These are phyloP conservation scores for Metarhizium humberi DNA, from an alignment of 2,329 filamentous ascomycete species.

Conservation along the genomic window DNA sequence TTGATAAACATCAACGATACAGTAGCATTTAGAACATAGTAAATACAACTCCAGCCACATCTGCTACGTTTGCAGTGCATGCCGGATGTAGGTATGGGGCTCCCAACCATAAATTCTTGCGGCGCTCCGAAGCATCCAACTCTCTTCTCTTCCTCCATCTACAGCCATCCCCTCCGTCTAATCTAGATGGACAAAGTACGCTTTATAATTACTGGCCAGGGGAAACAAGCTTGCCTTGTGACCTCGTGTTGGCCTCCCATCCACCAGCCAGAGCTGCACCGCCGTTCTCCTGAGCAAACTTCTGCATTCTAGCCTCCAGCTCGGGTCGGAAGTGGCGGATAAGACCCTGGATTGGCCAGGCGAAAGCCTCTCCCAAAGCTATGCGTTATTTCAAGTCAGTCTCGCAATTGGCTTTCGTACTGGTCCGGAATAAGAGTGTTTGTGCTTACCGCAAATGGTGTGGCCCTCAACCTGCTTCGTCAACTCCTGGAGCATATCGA, in stretches of 20 bases:
- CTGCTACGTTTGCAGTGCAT: neutral
- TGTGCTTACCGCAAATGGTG: conserved; percentile 79
- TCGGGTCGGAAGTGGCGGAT: conserved; percentile 98
- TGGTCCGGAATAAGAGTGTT: neutral
- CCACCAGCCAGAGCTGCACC: conserved; percentile 75
- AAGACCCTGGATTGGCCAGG: conserved; percentile 95
- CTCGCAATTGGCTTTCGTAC: neutral
- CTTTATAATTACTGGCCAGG: conserved; percentile 67
- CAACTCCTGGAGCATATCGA: conserved; percentile 98
- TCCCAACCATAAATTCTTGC: neutral
- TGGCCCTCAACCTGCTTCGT: conserved; percentile 99
- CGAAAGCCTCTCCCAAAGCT: conserved; percentile 94
- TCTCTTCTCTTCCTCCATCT: neutral
- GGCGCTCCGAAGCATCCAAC: neutral
- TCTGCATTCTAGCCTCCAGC: conserved; percentile 81
- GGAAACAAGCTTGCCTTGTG: conserved; percentile 75
- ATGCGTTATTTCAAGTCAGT: conserved; percentile 19
- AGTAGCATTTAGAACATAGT: conserved; percentile 2
- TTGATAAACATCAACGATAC: neutral
- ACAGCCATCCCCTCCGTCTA: conserved; percentile 1
- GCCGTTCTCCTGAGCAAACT: conserved; percentile 64
- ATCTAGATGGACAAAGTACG: conserved; percentile 7
- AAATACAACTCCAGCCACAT: conserved; percentile 5
- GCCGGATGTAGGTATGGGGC: neutral
- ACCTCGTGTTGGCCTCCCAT: conserved; percentile 66